These are phyloP conservation scores for Zizania latifolia DNA, from an alignment of 176 grass and related monocot genomes.

Conservation along the genomic window DNA sequence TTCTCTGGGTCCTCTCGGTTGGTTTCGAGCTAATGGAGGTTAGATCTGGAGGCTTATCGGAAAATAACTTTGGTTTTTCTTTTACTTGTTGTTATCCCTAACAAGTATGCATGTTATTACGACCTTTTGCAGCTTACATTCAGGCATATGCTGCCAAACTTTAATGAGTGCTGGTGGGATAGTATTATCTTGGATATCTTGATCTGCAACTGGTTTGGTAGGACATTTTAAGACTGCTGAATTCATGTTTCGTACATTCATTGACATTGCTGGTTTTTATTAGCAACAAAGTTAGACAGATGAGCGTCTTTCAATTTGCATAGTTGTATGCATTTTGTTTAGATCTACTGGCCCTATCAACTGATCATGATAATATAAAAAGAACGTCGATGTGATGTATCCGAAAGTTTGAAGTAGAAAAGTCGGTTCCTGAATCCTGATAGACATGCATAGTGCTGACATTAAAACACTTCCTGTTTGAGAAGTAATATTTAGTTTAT, in stretches of 20 bases:
- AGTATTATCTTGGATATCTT: conserved; percentile 96
- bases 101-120: conserved; percentile 28
- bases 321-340: conserved; percentile 23
- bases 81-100: conserved; percentile 7
- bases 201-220: conserved; percentile 99
- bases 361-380: conserved; percentile 18
- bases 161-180: conserved; percentile 99
- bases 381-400: conserved; percentile 2
- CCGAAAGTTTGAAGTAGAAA: neutral
- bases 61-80: conserved; percentile 9
- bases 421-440: neutral
- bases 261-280: conserved; percentile 1
- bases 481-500: neutral
- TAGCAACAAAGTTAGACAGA: neutral
- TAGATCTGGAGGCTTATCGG: conserved; percentile 26
- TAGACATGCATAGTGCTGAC: neutral
- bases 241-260: neutral
- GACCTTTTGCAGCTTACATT: conserved; percentile 73
- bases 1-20: conserved; percentile 91
- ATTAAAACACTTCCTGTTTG: neutral
- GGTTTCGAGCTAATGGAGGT: conserved; percentile 99
- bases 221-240: conserved; percentile 28
- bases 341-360: conserved; percentile 21
- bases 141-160: conserved; percentile 98
- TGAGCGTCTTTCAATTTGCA: neutral